These are phyloP conservation scores for Alternaria arbusti DNA, from an alignment of 2,329 filamentous ascomycete genomes.

Conservation along the genomic window DNA sequence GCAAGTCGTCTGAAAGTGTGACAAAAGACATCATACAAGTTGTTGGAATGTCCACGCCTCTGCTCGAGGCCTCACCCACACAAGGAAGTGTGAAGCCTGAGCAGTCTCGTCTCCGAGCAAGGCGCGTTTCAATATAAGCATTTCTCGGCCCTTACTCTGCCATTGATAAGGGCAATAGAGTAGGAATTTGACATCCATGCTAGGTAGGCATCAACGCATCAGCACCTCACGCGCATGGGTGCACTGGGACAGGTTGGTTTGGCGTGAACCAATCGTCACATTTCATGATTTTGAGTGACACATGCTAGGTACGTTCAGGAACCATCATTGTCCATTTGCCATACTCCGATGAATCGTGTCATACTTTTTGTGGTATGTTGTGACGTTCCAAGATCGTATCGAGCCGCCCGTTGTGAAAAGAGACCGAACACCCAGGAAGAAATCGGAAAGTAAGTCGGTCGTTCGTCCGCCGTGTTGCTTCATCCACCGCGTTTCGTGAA, in stretches of 20 bases:
- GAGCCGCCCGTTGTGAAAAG: constrained; percentile 40
- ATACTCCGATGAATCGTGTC: constrained; percentile 43
- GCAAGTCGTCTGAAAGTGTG: background rate
- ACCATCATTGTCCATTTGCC: constrained; percentile 37
- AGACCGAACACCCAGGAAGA: constrained; percentile 45
- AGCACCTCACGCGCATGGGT: constrained; percentile 1
- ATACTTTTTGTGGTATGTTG: constrained; percentile 36
- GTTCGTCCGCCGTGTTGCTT: constrained; percentile 33
- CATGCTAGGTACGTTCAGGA: constrained; percentile 39
- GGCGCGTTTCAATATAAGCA: constrained; percentile 66
- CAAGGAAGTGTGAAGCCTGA: constrained; percentile 23
- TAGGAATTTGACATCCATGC: constrained; percentile 99
- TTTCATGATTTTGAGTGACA: constrained; percentile 46
- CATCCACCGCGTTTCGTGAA: constrained; percentile 29
- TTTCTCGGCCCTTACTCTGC: constrained; percentile 99
- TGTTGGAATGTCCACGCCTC: constrained; percentile 33
- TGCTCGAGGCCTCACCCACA: constrained; percentile 27
- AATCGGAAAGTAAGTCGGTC: constrained; percentile 39
- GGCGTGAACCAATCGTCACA: constrained; percentile 47
- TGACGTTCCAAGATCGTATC: constrained; percentile 37
- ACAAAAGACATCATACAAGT: background rate
- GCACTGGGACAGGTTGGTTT: constrained; percentile 16
- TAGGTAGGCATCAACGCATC: constrained; percentile 44
- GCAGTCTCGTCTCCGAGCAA: constrained; percentile 44
- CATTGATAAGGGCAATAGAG: constrained; percentile 72